A percentile compares a stretch with the other conserved stretches of the same genome.
Conservation (phyloP, 345 rosid species). For the Eutrema heterophyllum region DNA sequence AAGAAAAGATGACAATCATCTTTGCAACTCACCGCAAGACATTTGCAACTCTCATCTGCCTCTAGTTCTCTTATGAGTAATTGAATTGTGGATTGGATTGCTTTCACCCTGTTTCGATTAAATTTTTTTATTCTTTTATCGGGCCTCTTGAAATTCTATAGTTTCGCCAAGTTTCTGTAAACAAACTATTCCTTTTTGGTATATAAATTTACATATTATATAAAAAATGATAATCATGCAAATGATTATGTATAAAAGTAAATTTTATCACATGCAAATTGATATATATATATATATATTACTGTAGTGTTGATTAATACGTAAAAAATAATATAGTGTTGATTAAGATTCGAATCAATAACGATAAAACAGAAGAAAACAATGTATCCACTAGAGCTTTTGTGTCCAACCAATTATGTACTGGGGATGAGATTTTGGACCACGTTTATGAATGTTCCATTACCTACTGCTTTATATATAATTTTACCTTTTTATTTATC, state of each 20-base stretch:
- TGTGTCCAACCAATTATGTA: slow-evolving; percentile 32
- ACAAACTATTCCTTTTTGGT: too few species aligned
- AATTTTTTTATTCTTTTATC: too few species aligned
- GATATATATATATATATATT: background rate
- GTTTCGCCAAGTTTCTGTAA: too few species aligned
- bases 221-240: background rate
- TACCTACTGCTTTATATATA: slow-evolving; percentile 26
- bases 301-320: background rate
- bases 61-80: too few species aligned
- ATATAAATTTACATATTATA: too few species aligned
- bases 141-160: too few species aligned
- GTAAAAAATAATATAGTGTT: background rate
- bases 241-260: background rate
- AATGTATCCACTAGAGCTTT: slow-evolving; percentile 17
- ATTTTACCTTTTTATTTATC: background rate
- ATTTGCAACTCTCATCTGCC: too few species aligned
- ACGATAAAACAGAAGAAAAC: slow-evolving; percentile 26
- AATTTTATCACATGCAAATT: background rate
- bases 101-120: too few species aligned
- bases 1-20: background rate
- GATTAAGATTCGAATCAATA: slow-evolving; percentile 23
- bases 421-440: slow-evolving; percentile 29
- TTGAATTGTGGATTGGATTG: too few species aligned
- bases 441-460: slow-evolving; percentile 28
- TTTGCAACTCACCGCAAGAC: too few species aligned